phyloP scores from a whole-genome alignment of 768 basidiomycete species.

The Tylopilus cervinicoccineus region DNA sequence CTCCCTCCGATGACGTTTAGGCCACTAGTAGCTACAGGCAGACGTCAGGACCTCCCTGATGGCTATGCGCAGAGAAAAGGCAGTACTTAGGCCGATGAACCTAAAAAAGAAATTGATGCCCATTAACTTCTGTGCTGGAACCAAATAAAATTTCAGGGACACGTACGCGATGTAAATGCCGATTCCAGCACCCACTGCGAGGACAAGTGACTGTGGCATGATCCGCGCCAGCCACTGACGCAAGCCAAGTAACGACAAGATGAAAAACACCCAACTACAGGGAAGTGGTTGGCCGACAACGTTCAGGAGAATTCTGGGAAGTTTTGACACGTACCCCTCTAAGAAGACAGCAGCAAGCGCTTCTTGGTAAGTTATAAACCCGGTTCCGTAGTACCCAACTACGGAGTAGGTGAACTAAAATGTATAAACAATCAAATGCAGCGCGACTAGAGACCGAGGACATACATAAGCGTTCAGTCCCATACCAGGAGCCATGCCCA shows the following conservation, averaged over 20 bases:
- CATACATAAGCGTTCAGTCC: conserved; percentile 79
- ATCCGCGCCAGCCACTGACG: conserved; percentile 88
- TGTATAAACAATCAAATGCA: neutral
- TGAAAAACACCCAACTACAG: conserved; percentile 72
- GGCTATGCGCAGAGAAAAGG: neutral
- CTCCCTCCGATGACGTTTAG: conserved; percentile 75
- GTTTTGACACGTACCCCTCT: conserved; percentile 59
- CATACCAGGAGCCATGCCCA: conserved; percentile 85
- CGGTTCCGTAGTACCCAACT: conserved; percentile 77
- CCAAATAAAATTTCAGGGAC: neutral
- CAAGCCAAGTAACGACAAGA: conserved; percentile 75
- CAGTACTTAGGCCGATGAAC: conserved; percentile 70
- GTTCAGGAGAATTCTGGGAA: neutral
- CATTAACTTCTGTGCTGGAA: conserved; percentile 6
- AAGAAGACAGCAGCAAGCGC: conserved; percentile 84
- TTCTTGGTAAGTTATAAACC: conserved; percentile 68
- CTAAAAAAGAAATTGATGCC: conserved; percentile 31
- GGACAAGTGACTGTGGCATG: conserved; percentile 83
- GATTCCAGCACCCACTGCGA: conserved; percentile 84
- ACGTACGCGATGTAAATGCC: conserved; percentile 83
- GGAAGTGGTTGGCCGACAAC: neutral
- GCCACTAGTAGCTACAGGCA: conserved; percentile 51
- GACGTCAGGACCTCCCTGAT: neutral
- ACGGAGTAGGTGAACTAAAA: conserved; percentile 80
- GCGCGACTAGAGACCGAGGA: conserved; percentile 1